Base-by-base conservation (phyloP, 2,329 filamentous ascomycete genomes). In the Dothistroma pini region DNA sequence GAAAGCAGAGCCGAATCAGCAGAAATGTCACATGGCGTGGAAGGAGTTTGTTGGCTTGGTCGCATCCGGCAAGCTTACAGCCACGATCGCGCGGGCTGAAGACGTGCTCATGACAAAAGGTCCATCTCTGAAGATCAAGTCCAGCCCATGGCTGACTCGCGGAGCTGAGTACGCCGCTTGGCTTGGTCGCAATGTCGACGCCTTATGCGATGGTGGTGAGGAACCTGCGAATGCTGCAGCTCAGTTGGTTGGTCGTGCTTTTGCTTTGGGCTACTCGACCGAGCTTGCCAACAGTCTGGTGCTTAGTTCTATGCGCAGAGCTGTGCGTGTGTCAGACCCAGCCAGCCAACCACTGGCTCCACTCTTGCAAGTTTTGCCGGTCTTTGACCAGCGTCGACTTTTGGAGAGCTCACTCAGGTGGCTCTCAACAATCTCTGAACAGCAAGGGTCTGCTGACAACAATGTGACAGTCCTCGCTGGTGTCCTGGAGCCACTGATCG, bases 211-310 rank as follows among this genome's bases (percentile, higher is more conserved):
- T 44, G 41, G 3, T n/a, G 52, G 51, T 16, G 41, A 11, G 21
- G 22, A 48, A 41, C 44, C 79, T n/a, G 21, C 62, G 59, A 51
- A 2, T 35, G 59, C 65, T 9, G 62, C 66, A 7, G 75, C 77
- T 47, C 78, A 80, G 51, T 67, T 87, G 7, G 75, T 79, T 21
- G 79, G 84, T 3, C 87, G 88, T 63, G 80, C 85, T 1, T 77
- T 93, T 61, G 87, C 83, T 32, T 74, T 96, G 32, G 91, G 90
- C 2, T 91, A 95, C 75, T 79, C 82, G 57, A 48, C 61, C 10
- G 16, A 55, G 8, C 56, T 73, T 16, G 54, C 68, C 14, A 59
- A 63, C 51, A 63, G 59, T 11, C 31, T 62, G 44, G 22, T 64
- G 25, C 16, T 49, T 7, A 35, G 5, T 21, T 35, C n/a, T 12